Percentiles rank a stretch among this genome's conserved stretches.
Evolutionary conservation across 1,284 basidiomycete genomes (phyloP).

Genomic region (Leccinum variabile): DNA sequence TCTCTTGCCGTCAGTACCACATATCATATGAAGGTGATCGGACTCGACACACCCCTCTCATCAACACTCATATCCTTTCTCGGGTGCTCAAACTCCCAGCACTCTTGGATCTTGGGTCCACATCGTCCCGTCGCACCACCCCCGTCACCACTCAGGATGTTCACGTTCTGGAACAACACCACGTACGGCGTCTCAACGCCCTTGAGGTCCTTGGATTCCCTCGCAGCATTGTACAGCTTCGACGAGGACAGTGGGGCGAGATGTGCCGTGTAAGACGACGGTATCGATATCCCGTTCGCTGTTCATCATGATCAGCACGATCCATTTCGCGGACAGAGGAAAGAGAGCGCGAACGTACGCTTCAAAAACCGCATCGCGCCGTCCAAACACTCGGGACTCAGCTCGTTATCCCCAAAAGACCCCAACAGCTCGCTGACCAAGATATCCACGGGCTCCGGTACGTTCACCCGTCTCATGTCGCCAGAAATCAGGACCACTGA

Average conservation of each 20-base stretch:
- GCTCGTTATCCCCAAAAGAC: slow-evolving; percentile 98
- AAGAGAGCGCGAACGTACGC: slow-evolving; percentile 48
- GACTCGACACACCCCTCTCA: slow-evolving; percentile 53
- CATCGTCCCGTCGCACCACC: slow-evolving; percentile 62
- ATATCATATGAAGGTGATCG: neutral
- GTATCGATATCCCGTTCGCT: slow-evolving; percentile 95
- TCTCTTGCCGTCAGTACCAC: slow-evolving; percentile 12
- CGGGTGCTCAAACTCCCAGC: slow-evolving; percentile 98
- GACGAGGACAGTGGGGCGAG: slow-evolving; percentile 92
- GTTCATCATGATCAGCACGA: slow-evolving; percentile 13
- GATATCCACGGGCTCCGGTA: slow-evolving; percentile 89
- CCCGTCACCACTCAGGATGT: slow-evolving; percentile 78
- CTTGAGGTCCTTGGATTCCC: slow-evolving; percentile 63
- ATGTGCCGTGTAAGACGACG: slow-evolving; percentile 93
- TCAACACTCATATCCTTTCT: slow-evolving; percentile 76
- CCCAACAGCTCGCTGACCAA: slow-evolving; percentile 95
- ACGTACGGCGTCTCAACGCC: slow-evolving; percentile 92
- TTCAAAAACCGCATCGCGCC: slow-evolving; percentile 92
- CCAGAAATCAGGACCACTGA: slow-evolving; percentile 84
- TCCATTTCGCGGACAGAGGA: slow-evolving; percentile 3
- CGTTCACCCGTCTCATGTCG: slow-evolving; percentile 85
- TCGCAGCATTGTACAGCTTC: slow-evolving; percentile 85
- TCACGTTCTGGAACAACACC: slow-evolving; percentile 94
- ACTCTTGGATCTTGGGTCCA: slow-evolving; percentile 87
- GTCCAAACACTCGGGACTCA: slow-evolving; percentile 96